Evolutionary conservation across 2,329 filamentous ascomycete genomes (phyloP), one percentile per base, ranked within the genome.

Genomic region (Akanthomyces lecanii): DNA sequence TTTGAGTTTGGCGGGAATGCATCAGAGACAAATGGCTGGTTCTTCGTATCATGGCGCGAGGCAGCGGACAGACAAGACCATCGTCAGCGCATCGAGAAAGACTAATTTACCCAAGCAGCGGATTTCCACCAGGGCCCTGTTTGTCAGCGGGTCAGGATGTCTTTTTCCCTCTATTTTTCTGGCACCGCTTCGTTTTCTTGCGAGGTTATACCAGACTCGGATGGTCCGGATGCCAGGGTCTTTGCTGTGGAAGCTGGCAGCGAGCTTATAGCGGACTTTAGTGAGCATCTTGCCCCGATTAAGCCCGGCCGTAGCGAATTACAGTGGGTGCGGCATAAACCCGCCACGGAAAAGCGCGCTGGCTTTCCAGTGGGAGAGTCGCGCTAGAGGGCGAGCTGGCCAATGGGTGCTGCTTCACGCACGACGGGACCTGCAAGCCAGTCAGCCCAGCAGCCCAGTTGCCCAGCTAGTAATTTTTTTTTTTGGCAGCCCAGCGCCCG

Each of bases 161-260:
- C 4, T 28, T 50, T 25, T 50, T 40, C 50, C 3, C 23, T 12
- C 14, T 21, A 6, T 21, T 28, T 16, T 14, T 16, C 30, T 25
- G 23, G 16, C n/a, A 23, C 36, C 28, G 30, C 30, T 21, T 40
- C 38, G 12, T 21, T 54, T 54, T 23, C 45, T 58, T n/a, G 56
- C 8, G 45, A 59, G 45, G 30, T 38, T 25, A 58, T 30, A 48
- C 45, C 10, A 30, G 16, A 50, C 56, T 58, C 56, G 56, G 56
- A 59, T 59, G 56, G 45, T 10, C 23, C 56, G 56, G 56, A 59
- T 11, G 25, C n/a, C 45, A 50, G 45, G 55, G 55, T 42, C 30
- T 28, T 28, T 25, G 38, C 38, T 40, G 38, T 28, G 16, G 3
- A 25, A 48, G 45, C 45, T 38, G 38, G 8, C 30, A 50, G 30